Evolutionary conservation across 179 eudicot genomes (phyloP).

Genomic region (Spergularia azorica): DNA sequence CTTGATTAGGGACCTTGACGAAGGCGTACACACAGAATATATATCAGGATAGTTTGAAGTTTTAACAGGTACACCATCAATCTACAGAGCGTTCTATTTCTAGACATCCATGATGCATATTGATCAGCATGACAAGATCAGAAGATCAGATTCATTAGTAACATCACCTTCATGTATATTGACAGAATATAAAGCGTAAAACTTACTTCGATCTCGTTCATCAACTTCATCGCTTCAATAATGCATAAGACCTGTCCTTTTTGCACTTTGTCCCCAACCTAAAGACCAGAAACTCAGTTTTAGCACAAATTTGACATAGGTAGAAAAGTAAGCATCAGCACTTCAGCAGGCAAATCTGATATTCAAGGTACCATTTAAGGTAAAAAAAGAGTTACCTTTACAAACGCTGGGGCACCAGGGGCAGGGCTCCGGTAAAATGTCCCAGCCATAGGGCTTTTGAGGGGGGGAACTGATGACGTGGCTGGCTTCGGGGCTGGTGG

Average conservation of each 20-base stretch:
- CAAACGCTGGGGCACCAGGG: constrained; percentile 81
- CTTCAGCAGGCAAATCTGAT: constrained; percentile 8
- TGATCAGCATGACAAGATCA: not conserved
- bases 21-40: not conserved
- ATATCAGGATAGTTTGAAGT: too few relatives aligned
- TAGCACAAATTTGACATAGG: constrained; percentile 7
- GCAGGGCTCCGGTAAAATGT: constrained; percentile 86
- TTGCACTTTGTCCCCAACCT: constrained; percentile 92
- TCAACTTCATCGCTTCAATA: constrained; percentile 95
- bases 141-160: not conserved
- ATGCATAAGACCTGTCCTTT: constrained; percentile 96
- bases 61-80: not conserved
- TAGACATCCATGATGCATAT: not conserved
- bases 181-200: not conserved
- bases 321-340: not conserved
- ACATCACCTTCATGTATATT: not conserved
- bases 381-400: constrained; percentile 49
- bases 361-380: not conserved
- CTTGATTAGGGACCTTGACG: not conserved
- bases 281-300: constrained; percentile 14
- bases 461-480: constrained; percentile 68
- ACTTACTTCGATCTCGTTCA: constrained; percentile 91
- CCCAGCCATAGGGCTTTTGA: constrained; percentile 97
- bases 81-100: not conserved
- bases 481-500: constrained; percentile 50